These are phyloP conservation scores for Hypoxylon rickii DNA, from an alignment of 495 filamentous ascomycete genomes.

Conservation along the genomic window DNA sequence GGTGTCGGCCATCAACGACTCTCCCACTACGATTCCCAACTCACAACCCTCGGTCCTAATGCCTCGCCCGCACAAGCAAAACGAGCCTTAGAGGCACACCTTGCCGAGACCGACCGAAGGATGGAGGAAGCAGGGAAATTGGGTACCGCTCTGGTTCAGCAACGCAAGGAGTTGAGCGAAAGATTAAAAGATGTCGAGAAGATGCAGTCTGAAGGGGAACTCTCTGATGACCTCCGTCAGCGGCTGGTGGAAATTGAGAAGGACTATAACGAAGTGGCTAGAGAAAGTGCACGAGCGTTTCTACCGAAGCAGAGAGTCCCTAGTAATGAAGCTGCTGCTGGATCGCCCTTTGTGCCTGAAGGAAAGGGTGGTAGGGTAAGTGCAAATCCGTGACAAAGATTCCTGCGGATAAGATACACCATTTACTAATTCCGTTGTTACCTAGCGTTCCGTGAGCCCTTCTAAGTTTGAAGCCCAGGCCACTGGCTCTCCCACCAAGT, in stretches of 20 bases:
- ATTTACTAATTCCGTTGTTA: constrained; percentile 28
- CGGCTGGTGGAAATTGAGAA: constrained; percentile 85
- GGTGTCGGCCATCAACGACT: constrained; percentile 66
- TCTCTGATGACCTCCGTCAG: constrained; percentile 80
- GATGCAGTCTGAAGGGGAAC: constrained; percentile 76
- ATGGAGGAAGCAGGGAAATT: constrained; percentile 89
- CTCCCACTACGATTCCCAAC: constrained; percentile 75
- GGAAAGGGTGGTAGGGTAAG: constrained; percentile 59
- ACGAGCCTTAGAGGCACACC: constrained; percentile 85
- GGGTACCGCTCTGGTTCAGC: constrained; percentile 81
- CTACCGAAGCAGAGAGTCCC: constrained; percentile 80
- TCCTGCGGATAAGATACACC: not conserved
- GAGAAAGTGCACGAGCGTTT: constrained; percentile 86
- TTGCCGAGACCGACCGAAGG: constrained; percentile 86
- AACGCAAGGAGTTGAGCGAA: constrained; percentile 79
- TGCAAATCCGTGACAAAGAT: not conserved
- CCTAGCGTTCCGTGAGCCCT: constrained; percentile 70
- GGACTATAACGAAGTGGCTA: constrained; percentile 93
- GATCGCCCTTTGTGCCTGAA: constrained; percentile 66
- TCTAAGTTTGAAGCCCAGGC: constrained; percentile 84
- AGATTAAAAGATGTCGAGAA: constrained; percentile 83
- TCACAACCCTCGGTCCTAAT: constrained; percentile 76
- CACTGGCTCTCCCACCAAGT: constrained; percentile 86
- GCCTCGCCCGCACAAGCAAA: constrained; percentile 84
- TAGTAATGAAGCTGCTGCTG: constrained; percentile 63